These are phyloP conservation scores for Rhynchosporium agropyri DNA, from an alignment of 2,329 filamentous ascomycete species.

Conservation along the genomic window DNA sequence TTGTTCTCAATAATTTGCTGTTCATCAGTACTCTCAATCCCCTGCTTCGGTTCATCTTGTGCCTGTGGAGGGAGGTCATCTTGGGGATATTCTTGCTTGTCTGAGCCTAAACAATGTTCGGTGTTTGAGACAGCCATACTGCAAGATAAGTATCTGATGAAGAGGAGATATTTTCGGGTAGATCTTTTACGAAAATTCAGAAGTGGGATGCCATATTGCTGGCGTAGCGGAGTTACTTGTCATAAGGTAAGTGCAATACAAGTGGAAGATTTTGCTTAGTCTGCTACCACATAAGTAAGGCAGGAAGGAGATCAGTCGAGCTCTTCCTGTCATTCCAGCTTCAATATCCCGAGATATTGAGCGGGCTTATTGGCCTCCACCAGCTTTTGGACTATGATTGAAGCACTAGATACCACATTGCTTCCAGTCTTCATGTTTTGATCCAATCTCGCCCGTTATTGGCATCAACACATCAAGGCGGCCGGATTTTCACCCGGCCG, in stretches of 20 bases:
- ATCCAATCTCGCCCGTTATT: not conserved
- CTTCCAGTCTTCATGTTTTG: slow-evolving; percentile 1
- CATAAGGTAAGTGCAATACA: not conserved
- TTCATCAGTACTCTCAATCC: slow-evolving; percentile 19
- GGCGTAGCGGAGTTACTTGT: not conserved
- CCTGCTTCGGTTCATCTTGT: slow-evolving; percentile 20
- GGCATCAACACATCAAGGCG: not conserved
- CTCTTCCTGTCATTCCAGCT: not conserved
- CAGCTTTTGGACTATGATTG: not conserved
- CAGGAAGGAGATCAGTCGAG: not conserved
- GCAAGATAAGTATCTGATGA: not conserved
- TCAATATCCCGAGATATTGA: slow-evolving; percentile 11
- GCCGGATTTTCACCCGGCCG: not conserved
- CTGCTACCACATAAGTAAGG: too few species aligned
- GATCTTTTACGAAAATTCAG: too few species aligned
- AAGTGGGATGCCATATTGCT: not conserved
- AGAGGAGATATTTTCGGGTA: not conserved
- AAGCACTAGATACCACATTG: not conserved
- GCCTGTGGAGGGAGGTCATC: slow-evolving; percentile 1
- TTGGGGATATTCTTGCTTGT: not conserved
- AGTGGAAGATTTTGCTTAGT: too few species aligned
- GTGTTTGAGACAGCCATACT: not conserved
- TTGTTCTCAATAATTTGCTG: slow-evolving; percentile 13
- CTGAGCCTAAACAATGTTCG: not conserved
- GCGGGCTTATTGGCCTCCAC: slow-evolving; percentile 2